A percentile compares a stretch with the other conserved stretches of the same genome.
These are phyloP conservation scores for Fusarium concolor DNA, from an alignment of 2,329 filamentous ascomycete genomes.

Conservation along the genomic window DNA sequence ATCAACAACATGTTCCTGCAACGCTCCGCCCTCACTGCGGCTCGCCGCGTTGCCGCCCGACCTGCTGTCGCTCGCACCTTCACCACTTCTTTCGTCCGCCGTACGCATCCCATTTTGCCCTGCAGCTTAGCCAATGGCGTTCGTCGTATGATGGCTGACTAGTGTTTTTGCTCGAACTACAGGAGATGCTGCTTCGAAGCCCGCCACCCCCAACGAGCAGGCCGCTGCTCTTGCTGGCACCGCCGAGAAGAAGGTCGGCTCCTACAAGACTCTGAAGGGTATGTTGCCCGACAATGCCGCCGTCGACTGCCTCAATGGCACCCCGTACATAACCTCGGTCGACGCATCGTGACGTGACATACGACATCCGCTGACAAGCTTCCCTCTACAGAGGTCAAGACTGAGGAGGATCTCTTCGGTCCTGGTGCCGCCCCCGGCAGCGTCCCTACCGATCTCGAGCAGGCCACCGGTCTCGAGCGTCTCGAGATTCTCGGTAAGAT, in stretches of 20 bases:
- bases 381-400: conserved; percentile 77
- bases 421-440: conserved; percentile 85
- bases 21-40: conserved; percentile 70
- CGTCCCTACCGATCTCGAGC: conserved; percentile 93
- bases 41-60: conserved; percentile 67
- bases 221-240: conserved; percentile 52
- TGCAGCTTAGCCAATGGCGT: conserved; percentile 40
- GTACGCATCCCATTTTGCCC: conserved; percentile 57
- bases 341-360: conserved; percentile 28
- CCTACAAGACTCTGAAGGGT: conserved; percentile 62
- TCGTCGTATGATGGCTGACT: conserved; percentile 51
- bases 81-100: conserved; percentile 69
- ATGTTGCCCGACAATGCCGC: conserved; percentile 47
- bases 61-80: conserved; percentile 69
- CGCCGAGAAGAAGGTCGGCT: conserved; percentile 59
- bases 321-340: conserved; percentile 44
- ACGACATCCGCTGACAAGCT: conserved; percentile 39
- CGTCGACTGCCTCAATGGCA: conserved; percentile 23
- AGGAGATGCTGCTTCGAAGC: conserved; percentile 56
- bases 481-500: conserved; percentile 99
- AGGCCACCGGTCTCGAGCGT: conserved; percentile 97
- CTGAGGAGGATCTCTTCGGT: conserved; percentile 82
- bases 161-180: conserved; percentile 33
- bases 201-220: conserved; percentile 52
- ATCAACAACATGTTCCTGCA: conserved; percentile 67